These are phyloP conservation scores for Mycena maculata DNA, from an alignment of 768 basidiomycete species.

Conservation along the genomic window DNA sequence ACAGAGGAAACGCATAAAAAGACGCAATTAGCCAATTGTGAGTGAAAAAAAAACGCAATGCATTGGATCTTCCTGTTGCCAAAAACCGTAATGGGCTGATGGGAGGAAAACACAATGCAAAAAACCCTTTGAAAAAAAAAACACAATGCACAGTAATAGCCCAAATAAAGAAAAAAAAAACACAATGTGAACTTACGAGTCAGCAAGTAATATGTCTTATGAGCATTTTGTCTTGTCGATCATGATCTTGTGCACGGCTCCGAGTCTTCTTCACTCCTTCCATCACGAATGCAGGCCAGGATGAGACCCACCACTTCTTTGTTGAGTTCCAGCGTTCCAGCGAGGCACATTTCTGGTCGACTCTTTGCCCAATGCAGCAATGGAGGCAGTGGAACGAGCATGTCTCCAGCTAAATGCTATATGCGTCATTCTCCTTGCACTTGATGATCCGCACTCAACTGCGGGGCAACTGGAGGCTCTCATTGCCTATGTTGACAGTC, in stretches of 20 bases:
- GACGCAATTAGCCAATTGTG: background rate
- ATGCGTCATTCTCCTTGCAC: conserved; percentile 1
- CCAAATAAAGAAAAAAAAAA: no score
- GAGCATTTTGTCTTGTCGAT: no score
- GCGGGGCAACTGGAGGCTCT: background rate
- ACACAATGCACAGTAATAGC: no score
- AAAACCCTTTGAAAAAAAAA: no score
- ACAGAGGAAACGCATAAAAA: background rate
- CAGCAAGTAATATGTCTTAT: no score
- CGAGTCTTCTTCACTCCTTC: background rate
- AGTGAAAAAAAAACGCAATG: no score
- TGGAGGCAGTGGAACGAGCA: background rate
- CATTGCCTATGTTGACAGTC: background rate
- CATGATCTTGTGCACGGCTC: background rate
- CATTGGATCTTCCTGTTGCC: no score
- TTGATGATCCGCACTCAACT: conserved; percentile 16
- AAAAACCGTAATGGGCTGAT: no score
- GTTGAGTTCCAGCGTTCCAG: background rate
- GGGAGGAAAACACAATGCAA: no score
- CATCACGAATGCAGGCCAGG: background rate
- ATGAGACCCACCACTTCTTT: background rate
- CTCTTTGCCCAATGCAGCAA: background rate
- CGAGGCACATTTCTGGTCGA: background rate
- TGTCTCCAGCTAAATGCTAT: conserved; percentile 23
- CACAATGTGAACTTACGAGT: no score